Evolutionary conservation across 2,329 filamentous ascomycete species (phyloP).

Genomic region (Phoma sp.): DNA sequence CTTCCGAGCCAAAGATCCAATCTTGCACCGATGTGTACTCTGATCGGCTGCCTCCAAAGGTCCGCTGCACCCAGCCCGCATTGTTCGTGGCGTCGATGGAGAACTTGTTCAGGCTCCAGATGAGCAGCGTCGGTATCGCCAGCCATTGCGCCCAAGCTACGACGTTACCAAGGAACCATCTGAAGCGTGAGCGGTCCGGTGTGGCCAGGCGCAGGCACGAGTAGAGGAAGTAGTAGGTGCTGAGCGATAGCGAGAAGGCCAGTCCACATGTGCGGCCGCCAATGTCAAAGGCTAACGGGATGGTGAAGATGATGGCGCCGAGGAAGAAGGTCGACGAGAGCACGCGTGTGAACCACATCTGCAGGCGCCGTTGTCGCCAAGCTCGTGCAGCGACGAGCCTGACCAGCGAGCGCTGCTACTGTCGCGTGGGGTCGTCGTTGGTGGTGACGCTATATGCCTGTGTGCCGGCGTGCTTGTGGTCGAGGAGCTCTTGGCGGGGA

Average conservation of each 20-base stretch:
- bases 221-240: slow-evolving; percentile 89
- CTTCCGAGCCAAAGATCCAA: slow-evolving; percentile 88
- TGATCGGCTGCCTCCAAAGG: slow-evolving; percentile 71
- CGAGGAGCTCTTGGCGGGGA: slow-evolving; percentile 35
- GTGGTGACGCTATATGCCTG: slow-evolving; percentile 27
- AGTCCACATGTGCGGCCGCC: slow-evolving; percentile 93
- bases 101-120: slow-evolving; percentile 95
- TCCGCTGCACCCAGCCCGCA: slow-evolving; percentile 80
- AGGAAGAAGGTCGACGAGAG: slow-evolving; percentile 85
- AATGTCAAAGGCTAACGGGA: slow-evolving; percentile 97
- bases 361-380: slow-evolving; percentile 56
- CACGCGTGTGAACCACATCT: slow-evolving; percentile 85
- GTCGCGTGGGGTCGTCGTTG: slow-evolving; percentile 28
- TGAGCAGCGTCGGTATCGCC: slow-evolving; percentile 82
- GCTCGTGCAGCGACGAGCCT: slow-evolving; percentile 57
- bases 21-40: slow-evolving; percentile 73
- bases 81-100: slow-evolving; percentile 82
- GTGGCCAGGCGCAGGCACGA: slow-evolving; percentile 81
- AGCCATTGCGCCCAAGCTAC: slow-evolving; percentile 85
- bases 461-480: slow-evolving; percentile 6
- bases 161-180: slow-evolving; percentile 72
- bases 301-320: slow-evolving; percentile 90
- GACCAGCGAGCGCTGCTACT: slow-evolving; percentile 29
- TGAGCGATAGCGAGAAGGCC: slow-evolving; percentile 89
- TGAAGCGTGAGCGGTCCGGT: slow-evolving; percentile 77